Conservation (phyloP, 306 rosid genomes). For the Trifolium dubium region DNA sequence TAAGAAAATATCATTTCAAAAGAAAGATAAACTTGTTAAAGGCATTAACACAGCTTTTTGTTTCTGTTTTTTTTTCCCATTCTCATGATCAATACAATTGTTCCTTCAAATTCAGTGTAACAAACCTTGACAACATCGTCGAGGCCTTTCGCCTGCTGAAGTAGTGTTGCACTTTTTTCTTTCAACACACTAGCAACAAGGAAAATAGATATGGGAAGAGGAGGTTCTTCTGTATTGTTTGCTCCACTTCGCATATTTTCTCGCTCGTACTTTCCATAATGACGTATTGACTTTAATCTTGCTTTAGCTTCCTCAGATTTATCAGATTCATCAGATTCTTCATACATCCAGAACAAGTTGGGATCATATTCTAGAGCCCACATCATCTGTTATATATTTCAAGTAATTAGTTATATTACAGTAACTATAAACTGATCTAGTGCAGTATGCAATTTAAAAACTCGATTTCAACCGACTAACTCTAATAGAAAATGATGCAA, state of each 20-base stretch:
- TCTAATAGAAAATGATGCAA: background rate
- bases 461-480: background rate
- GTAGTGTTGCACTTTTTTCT: constrained; percentile 82
- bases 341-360: constrained; percentile 61
- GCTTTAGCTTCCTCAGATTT: constrained; percentile 61
- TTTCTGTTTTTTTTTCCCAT: background rate
- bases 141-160: constrained; percentile 84
- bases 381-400: constrained; percentile 78
- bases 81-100: background rate
- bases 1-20: background rate
- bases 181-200: constrained; percentile 96
- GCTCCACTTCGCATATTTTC: constrained; percentile 69
- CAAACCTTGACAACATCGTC: constrained; percentile 97
- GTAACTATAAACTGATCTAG: too few relatives aligned
- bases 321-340: constrained; percentile 57
- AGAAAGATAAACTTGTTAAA: background rate
- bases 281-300: constrained; percentile 69
- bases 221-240: constrained; percentile 53
- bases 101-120: constrained; percentile 13
- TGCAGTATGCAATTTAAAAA: background rate
- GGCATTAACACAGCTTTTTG: background rate
- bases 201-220: constrained; percentile 91
- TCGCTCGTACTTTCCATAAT: constrained; percentile 89
- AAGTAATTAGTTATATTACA: constrained; percentile 22
- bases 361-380: constrained; percentile 99